Conservation (phyloP, 495 filamentous ascomycete genomes). For the Lasiosphaeria hispida region DNA sequence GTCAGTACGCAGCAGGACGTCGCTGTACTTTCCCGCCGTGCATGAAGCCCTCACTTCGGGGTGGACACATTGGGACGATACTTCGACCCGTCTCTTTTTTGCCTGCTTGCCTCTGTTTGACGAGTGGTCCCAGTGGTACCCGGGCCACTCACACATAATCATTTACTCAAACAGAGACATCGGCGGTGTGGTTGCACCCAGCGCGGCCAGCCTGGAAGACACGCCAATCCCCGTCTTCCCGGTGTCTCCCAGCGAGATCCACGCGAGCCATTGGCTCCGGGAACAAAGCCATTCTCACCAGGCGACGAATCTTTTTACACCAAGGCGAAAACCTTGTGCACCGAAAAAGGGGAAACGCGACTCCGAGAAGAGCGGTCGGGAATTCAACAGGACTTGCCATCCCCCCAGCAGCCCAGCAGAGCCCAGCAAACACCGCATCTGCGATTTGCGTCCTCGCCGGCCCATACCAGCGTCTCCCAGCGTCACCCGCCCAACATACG, state of each 20-base stretch:
- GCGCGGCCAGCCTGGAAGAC: slow-evolving; percentile 24
- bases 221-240: slow-evolving; percentile 29
- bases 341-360: slow-evolving; percentile 18
- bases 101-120: slow-evolving; percentile 28
- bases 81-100: slow-evolving; percentile 19
- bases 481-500: not conserved
- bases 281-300: slow-evolving; percentile 18
- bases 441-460: not conserved
- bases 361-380: slow-evolving; percentile 17
- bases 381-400: not conserved
- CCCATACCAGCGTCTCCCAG: not conserved
- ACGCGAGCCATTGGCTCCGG: slow-evolving; percentile 31
- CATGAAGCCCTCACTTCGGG: slow-evolving; percentile 31
- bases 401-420: not conserved
- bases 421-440: not conserved
- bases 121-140: slow-evolving; percentile 11
- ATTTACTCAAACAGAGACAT: slow-evolving; percentile 19
- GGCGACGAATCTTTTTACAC: slow-evolving; percentile 29
- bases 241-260: slow-evolving; percentile 24
- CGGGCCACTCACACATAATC: slow-evolving; percentile 25
- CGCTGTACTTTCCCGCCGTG: slow-evolving; percentile 23
- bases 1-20: slow-evolving; percentile 3
- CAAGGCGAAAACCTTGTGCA: slow-evolving; percentile 7
- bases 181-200: slow-evolving; percentile 34
- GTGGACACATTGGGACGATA: slow-evolving; percentile 15